Conservation (phyloP, 768 basidiomycete genomes). For the Antrodiella citrinella region DNA sequence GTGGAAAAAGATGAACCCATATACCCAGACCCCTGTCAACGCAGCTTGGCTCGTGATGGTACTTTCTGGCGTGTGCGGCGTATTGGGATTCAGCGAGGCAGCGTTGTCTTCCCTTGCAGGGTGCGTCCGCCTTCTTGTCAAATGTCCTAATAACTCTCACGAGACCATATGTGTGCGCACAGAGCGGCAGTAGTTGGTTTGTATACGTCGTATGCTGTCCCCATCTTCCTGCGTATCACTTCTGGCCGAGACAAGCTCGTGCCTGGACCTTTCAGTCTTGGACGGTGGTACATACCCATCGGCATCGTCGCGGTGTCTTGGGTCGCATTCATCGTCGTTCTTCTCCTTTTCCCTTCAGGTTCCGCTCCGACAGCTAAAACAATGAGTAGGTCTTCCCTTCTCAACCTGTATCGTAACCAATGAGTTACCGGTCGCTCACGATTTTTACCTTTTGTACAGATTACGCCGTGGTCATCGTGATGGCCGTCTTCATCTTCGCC, state of each 20-base stretch:
- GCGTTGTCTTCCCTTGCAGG: constrained; percentile 62
- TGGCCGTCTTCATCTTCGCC: constrained; percentile 58
- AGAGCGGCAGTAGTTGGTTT: constrained; percentile 67
- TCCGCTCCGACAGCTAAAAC: constrained; percentile 30
- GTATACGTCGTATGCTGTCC: constrained; percentile 58
- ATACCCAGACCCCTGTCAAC: constrained; percentile 63
- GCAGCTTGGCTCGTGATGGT: constrained; percentile 71
- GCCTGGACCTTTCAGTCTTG: constrained; percentile 55
- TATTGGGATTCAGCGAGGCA: constrained; percentile 57
- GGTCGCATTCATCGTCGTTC: constrained; percentile 52
- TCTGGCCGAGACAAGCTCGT: constrained; percentile 50
- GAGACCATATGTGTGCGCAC: background rate
- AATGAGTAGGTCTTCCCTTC: constrained; percentile 49
- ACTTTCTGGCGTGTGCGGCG: constrained; percentile 45
- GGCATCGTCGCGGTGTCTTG: constrained; percentile 57
- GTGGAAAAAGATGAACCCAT: constrained; percentile 55
- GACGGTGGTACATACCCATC: constrained; percentile 50
- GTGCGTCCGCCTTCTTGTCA: constrained; percentile 25
- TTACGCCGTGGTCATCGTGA: constrained; percentile 60
- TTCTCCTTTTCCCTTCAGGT: constrained; percentile 50
- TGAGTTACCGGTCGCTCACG: background rate
- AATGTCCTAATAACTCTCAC: background rate
- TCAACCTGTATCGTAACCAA: background rate
- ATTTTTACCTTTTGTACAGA: constrained; percentile 30
- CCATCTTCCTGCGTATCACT: constrained; percentile 65